A percentile compares a stretch with the other conserved stretches of the same genome.
phyloP scores from a whole-genome alignment of 306 rosid species.

The Mimosa bimucronata region DNA sequence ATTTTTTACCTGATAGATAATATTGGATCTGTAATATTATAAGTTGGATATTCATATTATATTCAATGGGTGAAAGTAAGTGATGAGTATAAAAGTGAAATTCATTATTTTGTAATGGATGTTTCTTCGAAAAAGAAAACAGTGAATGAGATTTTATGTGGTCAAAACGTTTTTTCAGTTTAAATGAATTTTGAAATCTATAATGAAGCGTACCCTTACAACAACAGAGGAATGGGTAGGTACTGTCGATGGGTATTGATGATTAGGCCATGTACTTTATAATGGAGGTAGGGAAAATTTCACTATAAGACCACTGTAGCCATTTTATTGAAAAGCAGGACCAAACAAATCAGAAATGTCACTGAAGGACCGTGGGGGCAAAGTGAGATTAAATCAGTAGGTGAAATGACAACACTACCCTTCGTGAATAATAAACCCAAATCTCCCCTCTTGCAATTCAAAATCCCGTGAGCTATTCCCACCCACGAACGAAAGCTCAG shows the following conservation, averaged over 20 bases:
- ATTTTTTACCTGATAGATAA: no score
- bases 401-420: no score
- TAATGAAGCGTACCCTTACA: not conserved
- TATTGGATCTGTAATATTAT: not conserved
- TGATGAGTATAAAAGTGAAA: not conserved
- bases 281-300: not conserved
- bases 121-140: not conserved
- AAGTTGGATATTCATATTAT: not conserved
- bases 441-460: no score
- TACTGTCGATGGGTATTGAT: not conserved
- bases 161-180: not conserved
- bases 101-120: not conserved
- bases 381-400: no score
- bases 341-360: no score
- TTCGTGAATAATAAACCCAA: no score
- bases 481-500: no score
- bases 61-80: not conserved
- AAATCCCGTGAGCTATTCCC: no score
- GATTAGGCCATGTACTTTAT: not conserved
- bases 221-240: not conserved
- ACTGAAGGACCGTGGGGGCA: no score
- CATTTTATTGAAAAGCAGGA: no score
- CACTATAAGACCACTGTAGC: no score
- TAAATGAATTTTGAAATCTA: not conserved
- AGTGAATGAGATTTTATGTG: not conserved